Percentiles rank a stretch among this genome's conserved stretches.
Conservation (phyloP, 176 grass and related monocot species). For the Dactylis glomerata region DNA sequence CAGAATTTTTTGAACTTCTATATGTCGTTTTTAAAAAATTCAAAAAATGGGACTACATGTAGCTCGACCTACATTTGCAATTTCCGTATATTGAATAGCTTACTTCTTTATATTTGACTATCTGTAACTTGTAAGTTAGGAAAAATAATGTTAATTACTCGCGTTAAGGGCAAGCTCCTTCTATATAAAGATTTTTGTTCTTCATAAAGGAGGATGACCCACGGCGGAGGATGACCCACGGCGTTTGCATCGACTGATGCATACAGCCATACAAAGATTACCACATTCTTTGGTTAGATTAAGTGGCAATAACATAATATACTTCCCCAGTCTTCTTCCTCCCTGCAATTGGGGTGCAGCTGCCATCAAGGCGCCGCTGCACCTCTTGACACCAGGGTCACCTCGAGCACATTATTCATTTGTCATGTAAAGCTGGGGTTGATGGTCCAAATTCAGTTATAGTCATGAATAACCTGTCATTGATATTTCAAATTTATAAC, state of each 20-base stretch:
- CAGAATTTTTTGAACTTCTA: too few relatives aligned
- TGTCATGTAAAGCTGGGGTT: background rate
- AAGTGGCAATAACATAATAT: background rate
- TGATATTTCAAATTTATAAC: conserved; percentile 13
- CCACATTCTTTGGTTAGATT: background rate
- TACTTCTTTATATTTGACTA: background rate
- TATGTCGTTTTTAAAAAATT: too few relatives aligned
- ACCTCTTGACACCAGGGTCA: background rate
- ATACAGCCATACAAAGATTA: too few relatives aligned
- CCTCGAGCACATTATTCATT: background rate
- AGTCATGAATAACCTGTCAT: background rate
- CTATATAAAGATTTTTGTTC: background rate
- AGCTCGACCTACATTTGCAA: too few relatives aligned
- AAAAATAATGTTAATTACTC: background rate
- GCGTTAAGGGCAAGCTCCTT: background rate
- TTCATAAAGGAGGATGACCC: too few relatives aligned
- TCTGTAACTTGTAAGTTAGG: background rate
- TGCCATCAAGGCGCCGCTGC: background rate
- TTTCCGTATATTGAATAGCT: too few relatives aligned
- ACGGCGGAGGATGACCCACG: too few relatives aligned
- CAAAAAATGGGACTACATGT: too few relatives aligned
- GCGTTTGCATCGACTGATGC: too few relatives aligned
- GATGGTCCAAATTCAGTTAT: background rate
- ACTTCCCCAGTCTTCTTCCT: background rate
- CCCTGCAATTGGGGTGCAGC: background rate